A percentile compares a stretch with the other conserved stretches of the same genome.
Evolutionary conservation across 768 basidiomycete genomes (phyloP).

Genomic region (Hydnum rufescens): DNA sequence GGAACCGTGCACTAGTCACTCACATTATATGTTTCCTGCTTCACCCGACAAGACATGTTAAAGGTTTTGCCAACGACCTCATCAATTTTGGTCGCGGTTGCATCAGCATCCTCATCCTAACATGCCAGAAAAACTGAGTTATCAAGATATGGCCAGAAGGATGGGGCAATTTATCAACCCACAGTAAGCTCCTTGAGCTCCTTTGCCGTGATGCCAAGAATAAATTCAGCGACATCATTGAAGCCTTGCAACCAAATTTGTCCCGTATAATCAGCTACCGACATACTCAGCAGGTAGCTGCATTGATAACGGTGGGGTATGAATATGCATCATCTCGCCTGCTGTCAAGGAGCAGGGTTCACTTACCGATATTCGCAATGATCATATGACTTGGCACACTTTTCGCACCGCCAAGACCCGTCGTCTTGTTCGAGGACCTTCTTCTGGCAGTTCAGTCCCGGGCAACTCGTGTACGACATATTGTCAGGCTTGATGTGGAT

Average conservation of each 20-base stretch:
- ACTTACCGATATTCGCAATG: conserved; percentile 66
- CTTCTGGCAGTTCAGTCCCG: conserved; percentile 62
- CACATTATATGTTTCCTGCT: conserved; percentile 72
- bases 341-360: neutral
- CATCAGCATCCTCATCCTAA: conserved; percentile 29
- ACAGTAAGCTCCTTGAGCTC: conserved; percentile 62
- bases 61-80: conserved; percentile 47
- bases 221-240: conserved; percentile 65
- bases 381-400: conserved; percentile 54
- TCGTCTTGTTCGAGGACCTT: conserved; percentile 56
- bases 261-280: conserved; percentile 74
- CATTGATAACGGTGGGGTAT: no score
- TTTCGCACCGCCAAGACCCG: conserved; percentile 74
- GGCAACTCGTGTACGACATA: conserved; percentile 79
- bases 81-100: conserved; percentile 39
- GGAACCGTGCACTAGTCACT: conserved; percentile 14
- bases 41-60: conserved; percentile 74
- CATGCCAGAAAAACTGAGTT: no score
- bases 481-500: conserved; percentile 78
- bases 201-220: conserved; percentile 65
- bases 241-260: conserved; percentile 91
- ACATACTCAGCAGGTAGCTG: conserved; percentile 68
- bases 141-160: no score
- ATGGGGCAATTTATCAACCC: conserved; percentile 6
- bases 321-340: neutral